These are phyloP conservation scores for Roridomyces roridus DNA, from an alignment of 768 basidiomycete genomes.

Conservation along the genomic window DNA sequence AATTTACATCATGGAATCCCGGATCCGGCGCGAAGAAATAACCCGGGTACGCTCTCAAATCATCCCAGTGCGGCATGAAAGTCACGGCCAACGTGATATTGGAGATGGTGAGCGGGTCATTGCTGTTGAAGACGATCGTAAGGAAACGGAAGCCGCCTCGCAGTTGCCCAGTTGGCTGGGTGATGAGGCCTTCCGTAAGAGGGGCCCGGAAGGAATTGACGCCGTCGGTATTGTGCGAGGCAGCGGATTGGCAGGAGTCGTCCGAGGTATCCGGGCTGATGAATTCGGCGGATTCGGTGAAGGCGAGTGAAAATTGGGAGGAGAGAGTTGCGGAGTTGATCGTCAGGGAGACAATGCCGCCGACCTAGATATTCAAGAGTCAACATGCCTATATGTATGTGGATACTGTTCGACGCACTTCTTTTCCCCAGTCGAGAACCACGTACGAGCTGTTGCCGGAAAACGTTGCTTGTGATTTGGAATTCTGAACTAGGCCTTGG, in stretches of 20 bases:
- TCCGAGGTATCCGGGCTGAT: constrained; percentile 49
- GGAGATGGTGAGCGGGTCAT: constrained; percentile 43
- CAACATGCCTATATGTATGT: too few relatives aligned
- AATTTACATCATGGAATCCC: too few relatives aligned
- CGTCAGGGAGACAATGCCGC: constrained; percentile 36
- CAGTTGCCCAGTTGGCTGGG: constrained; percentile 42
- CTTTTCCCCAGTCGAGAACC: constrained; percentile 46
- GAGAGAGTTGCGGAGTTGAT: constrained; percentile 31
- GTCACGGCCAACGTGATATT: constrained; percentile 48
- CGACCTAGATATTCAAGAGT: too few relatives aligned
- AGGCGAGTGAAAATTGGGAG: constrained; percentile 43
- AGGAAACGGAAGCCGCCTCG: constrained; percentile 60
- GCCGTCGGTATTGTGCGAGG: constrained; percentile 39
- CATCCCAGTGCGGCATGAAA: too few relatives aligned
- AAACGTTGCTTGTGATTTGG: constrained; percentile 33
- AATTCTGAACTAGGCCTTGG: constrained; percentile 30
- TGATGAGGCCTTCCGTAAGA: constrained; percentile 34
- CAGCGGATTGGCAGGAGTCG: constrained; percentile 37
- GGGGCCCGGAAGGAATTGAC: constrained; percentile 38
- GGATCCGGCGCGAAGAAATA: too few relatives aligned
- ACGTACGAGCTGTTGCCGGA: constrained; percentile 38
- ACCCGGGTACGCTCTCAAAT: too few relatives aligned
- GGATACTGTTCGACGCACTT: too few relatives aligned
- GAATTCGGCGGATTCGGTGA: too few relatives aligned
- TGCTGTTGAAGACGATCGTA: constrained; percentile 44